Percentiles rank a stretch among this genome's conserved stretches.
These are phyloP conservation scores for Lanmaoa rubissima DNA, from an alignment of 768 basidiomycete species.

Conservation along the genomic window DNA sequence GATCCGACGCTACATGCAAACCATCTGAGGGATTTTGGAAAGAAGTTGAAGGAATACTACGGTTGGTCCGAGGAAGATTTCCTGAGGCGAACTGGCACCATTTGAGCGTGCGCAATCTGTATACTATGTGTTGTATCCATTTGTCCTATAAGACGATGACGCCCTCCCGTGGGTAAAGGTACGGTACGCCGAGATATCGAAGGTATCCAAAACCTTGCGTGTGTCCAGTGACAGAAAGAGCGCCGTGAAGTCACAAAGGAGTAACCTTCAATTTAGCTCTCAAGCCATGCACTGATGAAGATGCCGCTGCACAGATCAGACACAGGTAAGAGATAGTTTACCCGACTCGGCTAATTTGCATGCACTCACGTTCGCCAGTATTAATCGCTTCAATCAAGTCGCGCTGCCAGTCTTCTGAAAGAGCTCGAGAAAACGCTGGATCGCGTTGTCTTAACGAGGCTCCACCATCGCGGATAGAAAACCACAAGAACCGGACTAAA, in stretches of 20 bases:
- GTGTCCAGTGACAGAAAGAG: background rate
- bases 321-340: background rate
- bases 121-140: background rate
- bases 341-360: background rate
- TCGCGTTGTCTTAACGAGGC: constrained; percentile 18
- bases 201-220: background rate
- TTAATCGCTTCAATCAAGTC: constrained; percentile 14
- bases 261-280: background rate
- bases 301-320: background rate
- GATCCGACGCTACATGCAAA: constrained; percentile 58
- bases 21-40: constrained; percentile 52
- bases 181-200: background rate
- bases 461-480: constrained; percentile 29
- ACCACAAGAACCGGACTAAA: constrained; percentile 30
- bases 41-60: constrained; percentile 58
- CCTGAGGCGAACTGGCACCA: constrained; percentile 14
- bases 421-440: constrained; percentile 13
- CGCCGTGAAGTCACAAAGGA: background rate
- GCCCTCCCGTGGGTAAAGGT: background rate
- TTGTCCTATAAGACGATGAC: background rate
- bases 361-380: constrained; percentile 22
- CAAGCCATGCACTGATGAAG: background rate
- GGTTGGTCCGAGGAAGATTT: constrained; percentile 60
- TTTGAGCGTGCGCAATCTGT: constrained; percentile 2
- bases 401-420: constrained; percentile 20